Evolutionary conservation across 2,329 filamentous ascomycete species (phyloP).

Genomic region (Emericellopsis cladophorae): DNA sequence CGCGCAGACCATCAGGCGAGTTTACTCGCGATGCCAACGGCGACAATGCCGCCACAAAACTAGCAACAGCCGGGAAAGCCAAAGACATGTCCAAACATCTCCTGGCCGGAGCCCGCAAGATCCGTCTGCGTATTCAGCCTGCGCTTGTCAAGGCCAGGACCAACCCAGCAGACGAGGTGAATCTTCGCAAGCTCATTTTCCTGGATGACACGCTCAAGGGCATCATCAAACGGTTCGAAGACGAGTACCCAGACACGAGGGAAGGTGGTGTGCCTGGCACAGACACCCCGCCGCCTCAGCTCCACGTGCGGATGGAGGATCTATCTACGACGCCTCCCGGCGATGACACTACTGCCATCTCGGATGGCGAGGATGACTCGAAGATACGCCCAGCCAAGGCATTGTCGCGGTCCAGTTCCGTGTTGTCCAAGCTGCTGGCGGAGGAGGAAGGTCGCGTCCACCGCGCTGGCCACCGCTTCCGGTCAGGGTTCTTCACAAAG

Average conservation of each 20-base stretch:
- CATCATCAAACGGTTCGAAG: constrained; percentile 92
- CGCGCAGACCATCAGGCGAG: constrained; percentile 37
- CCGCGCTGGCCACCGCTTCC: constrained; percentile 44
- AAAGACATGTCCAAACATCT: constrained; percentile 92
- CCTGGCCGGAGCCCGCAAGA: constrained; percentile 77
- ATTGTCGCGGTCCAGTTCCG: constrained; percentile 38
- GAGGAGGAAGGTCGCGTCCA: constrained; percentile 45
- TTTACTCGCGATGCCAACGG: constrained; percentile 39
- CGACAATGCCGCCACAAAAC: constrained; percentile 28
- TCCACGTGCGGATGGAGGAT: constrained; percentile 5
- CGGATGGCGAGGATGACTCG: constrained; percentile 23
- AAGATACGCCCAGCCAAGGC: constrained; percentile 25
- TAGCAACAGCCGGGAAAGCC: constrained; percentile 45
- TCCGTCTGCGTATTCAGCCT: constrained; percentile 69
- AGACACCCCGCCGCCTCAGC: neutral
- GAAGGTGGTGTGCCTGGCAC: constrained; percentile 9
- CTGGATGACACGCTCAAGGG: constrained; percentile 77
- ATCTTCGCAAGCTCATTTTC: constrained; percentile 75
- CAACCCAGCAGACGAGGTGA: constrained; percentile 56
- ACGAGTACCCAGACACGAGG: constrained; percentile 87
- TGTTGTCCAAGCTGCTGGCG: constrained; percentile 38
- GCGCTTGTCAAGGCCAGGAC: constrained; percentile 65
- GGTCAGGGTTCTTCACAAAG: constrained; percentile 35
- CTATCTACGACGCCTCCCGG: constrained; percentile 10
- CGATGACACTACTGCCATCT: constrained; percentile 21